Conservation (phyloP, 139 green algal genomes). For the Dunaliella primolecta region DNA sequence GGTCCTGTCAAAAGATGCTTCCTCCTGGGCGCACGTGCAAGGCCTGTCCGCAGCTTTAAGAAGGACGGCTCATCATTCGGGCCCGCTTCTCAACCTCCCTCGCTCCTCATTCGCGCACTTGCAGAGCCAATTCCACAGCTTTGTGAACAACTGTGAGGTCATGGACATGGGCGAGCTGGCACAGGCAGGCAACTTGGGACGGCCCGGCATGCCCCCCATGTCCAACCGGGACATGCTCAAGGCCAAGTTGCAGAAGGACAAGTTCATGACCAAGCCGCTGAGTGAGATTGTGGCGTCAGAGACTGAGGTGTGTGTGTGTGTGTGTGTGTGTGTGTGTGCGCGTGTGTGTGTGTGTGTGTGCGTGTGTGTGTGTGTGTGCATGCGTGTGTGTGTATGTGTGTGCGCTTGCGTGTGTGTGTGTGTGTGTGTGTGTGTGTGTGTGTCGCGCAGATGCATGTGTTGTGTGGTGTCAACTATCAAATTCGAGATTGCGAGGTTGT, state of each 20-base stretch:
- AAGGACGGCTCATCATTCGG: no score
- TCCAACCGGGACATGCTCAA: constrained; percentile 14
- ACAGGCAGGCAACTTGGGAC: not conserved
- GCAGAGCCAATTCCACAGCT: constrained; percentile 49
- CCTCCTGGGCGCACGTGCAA: no score
- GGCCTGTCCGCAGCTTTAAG: no score
- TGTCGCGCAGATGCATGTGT: no score
- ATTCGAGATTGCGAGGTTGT: no score
- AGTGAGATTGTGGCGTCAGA: constrained; percentile 75
- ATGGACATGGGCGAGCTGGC: constrained; percentile 38
- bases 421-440: no score
- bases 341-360: no score
- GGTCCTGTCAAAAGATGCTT: no score
- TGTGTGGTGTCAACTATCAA: no score
- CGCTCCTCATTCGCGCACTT: not conserved
- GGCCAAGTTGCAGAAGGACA: constrained; percentile 55
- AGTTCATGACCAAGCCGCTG: constrained; percentile 86
- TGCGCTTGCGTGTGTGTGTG: not conserved
- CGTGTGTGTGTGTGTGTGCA: no score
- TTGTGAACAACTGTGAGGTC: constrained; percentile 47
- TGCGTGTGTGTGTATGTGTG: not conserved
- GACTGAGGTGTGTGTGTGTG: constrained; percentile 29
- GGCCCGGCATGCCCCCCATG: not conserved
- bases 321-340: not conserved
- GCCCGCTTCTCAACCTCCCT: no score